Conservation (phyloP, 225 moss, liverwort and hornwort species). For the Straminergon stramineum region DNA sequence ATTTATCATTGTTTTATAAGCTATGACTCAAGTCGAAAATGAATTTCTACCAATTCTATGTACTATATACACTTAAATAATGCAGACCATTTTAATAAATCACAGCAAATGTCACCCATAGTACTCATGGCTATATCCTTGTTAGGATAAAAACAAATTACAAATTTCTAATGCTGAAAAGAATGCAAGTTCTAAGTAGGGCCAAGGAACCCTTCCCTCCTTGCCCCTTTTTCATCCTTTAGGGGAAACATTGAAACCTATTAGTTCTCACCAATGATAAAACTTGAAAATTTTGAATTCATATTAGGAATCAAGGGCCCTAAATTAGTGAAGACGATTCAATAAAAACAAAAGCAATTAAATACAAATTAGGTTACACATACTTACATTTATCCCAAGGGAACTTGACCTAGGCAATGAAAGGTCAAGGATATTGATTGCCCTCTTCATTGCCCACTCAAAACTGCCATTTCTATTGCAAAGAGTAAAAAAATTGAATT, state of each 20-base stretch:
- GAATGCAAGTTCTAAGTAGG: neutral
- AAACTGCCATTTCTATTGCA: no score
- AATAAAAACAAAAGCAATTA: neutral
- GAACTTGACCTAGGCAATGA: rapidly evolving
- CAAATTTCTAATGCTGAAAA: neutral
- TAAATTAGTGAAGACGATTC: rapidly evolving
- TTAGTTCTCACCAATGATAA: neutral
- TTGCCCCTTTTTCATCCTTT: neutral
- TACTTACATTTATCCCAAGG: neutral
- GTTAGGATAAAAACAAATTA: neutral
- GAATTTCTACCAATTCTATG: neutral
- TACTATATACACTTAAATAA: rapidly evolving
- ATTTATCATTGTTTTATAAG: neutral
- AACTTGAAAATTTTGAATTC: neutral
- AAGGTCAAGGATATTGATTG: rapidly evolving
- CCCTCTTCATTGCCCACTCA: neutral
- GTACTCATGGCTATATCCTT: neutral
- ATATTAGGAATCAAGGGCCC: neutral
- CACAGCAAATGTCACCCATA: neutral
- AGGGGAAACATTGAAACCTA: neutral
- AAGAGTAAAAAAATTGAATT: no score
- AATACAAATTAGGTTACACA: neutral
- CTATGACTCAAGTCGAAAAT: neutral
- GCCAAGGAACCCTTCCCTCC: rapidly evolving
- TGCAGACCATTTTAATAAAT: neutral